Evolutionary conservation across 495 filamentous ascomycete species (phyloP).

Genomic region (Jackrogersella minutella): DNA sequence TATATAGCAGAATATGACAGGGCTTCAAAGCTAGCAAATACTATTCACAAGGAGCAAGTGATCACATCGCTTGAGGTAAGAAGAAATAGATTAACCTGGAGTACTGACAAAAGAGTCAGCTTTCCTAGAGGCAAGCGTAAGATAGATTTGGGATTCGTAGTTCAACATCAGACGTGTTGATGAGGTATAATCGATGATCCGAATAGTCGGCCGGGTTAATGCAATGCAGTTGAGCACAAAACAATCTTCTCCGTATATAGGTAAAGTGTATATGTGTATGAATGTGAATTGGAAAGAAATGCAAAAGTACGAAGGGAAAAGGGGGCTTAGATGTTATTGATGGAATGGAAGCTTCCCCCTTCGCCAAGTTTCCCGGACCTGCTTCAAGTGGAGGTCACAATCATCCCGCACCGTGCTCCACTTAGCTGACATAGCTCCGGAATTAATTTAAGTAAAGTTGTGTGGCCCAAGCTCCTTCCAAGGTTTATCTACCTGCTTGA

Average conservation of each 20-base stretch:
- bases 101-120: constrained; percentile 31
- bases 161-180: constrained; percentile 31
- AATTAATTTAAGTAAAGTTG: neutral
- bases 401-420: constrained; percentile 7
- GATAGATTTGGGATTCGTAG: constrained; percentile 18
- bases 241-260: neutral
- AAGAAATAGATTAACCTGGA: constrained; percentile 26
- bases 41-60: constrained; percentile 9
- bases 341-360: constrained; percentile 14
- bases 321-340: neutral
- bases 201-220: neutral
- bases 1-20: constrained; percentile 8
- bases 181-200: constrained; percentile 1
- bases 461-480: constrained; percentile 21
- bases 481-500: neutral
- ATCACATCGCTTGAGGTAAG: constrained; percentile 34
- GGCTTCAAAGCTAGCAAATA: constrained; percentile 37
- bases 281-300: neutral
- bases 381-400: constrained; percentile 11
- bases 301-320: neutral
- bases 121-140: constrained; percentile 30
- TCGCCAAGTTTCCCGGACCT: constrained; percentile 16
- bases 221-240: neutral
- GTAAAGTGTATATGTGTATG: neutral
- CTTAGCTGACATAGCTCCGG: neutral